These are phyloP conservation scores for Sugiyamaella boreocaroliniensis DNA, from an alignment of 805 yeast genomes.

Conservation along the genomic window DNA sequence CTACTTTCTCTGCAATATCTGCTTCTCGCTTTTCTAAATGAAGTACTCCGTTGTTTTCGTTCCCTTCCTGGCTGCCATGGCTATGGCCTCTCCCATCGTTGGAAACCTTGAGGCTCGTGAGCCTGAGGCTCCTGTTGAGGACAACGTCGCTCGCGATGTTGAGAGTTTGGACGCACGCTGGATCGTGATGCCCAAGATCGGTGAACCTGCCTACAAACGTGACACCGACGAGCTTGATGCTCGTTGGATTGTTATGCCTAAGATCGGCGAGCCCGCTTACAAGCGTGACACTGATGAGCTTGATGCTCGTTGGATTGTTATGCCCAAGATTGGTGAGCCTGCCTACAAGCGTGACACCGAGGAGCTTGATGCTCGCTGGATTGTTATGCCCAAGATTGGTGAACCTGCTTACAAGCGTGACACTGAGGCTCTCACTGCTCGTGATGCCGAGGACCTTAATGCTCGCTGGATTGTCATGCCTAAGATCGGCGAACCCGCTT, in stretches of 20 bases:
- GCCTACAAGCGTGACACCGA: constrained; percentile 5
- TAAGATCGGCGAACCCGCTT: constrained; percentile 3
- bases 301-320: constrained; percentile 1
- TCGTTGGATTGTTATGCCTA: not conserved
- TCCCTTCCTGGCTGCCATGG: not conserved
- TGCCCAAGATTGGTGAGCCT: constrained; percentile 6
- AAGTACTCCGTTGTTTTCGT: not conserved
- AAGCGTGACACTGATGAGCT: constrained; percentile 4
- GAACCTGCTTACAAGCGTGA: constrained; percentile 4
- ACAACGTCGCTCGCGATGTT: not conserved
- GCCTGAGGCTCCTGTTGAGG: not conserved
- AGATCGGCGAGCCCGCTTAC: constrained; percentile 6
- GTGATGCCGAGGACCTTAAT: constrained; percentile 5
- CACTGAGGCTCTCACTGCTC: not conserved
- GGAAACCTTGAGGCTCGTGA: not conserved
- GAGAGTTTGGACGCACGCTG: constrained; percentile 3
- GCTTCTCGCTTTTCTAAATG: not conserved
- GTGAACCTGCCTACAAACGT: constrained; percentile 6
- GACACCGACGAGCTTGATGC: constrained; percentile 6
- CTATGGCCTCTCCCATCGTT: not conserved
- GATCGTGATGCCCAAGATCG: constrained; percentile 1
- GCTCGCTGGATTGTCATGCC: constrained; percentile 1
- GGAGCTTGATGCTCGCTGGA: constrained; percentile 6
- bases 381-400: not conserved
- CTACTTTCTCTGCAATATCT: not conserved